phyloP scores from a whole-genome alignment of 2,329 filamentous ascomycete species.

The Sclerotinia trifoliorum region DNA sequence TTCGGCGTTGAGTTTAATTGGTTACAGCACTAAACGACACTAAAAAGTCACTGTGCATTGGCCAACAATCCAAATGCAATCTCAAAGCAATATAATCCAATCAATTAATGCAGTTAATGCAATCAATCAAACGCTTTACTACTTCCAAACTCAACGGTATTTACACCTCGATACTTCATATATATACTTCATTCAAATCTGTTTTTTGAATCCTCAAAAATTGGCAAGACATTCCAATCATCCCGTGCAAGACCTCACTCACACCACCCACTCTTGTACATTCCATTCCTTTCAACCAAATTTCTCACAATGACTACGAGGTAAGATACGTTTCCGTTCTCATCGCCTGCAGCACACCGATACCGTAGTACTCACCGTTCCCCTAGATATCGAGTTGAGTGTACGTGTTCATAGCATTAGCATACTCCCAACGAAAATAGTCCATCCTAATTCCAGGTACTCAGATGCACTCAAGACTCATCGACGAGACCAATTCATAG shows the following conservation, averaged over 20 bases:
- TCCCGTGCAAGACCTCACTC: neutral
- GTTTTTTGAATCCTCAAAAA: neutral
- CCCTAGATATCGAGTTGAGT: constrained; percentile 71
- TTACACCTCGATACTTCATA: neutral
- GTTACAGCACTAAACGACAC: neutral
- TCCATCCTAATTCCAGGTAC: constrained; percentile 9
- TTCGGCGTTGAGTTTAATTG: neutral
- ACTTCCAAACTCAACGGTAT: neutral
- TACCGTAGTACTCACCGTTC: constrained; percentile 33
- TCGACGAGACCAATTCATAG: constrained; percentile 83
- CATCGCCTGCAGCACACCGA: neutral
- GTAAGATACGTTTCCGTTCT: constrained; percentile 12
- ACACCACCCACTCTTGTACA: neutral
- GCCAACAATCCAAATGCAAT: neutral
- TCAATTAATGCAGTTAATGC: neutral
- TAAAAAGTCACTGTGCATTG: neutral
- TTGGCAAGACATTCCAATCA: neutral
- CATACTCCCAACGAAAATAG: neutral
- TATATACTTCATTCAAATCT: neutral
- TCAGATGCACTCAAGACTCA: constrained; percentile 75
- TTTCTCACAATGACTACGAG: constrained; percentile 15
- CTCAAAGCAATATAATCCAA: neutral
- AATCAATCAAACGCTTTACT: neutral
- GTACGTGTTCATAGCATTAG: constrained; percentile 48
- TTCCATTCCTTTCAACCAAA: neutral